Percentiles rank a stretch among this genome's conserved stretches.
Conservation (phyloP, 2,329 filamentous ascomycete species). For the Colletotrichum viniferum region DNA sequence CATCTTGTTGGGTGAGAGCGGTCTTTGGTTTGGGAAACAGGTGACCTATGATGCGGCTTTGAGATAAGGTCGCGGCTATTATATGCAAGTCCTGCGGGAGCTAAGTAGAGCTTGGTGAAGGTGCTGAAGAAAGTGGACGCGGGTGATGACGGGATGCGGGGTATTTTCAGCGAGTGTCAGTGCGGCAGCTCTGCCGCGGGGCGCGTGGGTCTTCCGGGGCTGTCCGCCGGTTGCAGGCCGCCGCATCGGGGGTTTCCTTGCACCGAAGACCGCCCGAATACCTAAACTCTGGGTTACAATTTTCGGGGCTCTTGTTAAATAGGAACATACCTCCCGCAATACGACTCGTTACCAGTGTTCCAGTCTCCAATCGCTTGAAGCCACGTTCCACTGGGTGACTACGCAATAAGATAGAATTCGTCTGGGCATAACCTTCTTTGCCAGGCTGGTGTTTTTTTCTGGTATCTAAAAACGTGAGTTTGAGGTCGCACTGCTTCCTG, state of each 20-base stretch:
- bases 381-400: background rate
- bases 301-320: background rate
- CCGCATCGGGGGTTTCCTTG: background rate
- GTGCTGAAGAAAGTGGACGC: background rate
- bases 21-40: background rate
- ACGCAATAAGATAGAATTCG: background rate
- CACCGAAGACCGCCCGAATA: conserved; percentile 29
- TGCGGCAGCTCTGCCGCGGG: background rate
- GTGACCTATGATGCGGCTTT: background rate
- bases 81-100: background rate
- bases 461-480: background rate
- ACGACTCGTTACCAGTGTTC: background rate
- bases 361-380: background rate
- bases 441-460: background rate
- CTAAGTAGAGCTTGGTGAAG: background rate
- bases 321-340: background rate
- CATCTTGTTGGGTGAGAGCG: background rate
- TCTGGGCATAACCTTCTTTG: background rate
- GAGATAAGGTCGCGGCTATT: background rate
- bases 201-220: conserved; percentile 15
- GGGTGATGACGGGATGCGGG: background rate
- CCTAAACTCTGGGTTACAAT: accelerated
- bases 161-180: background rate
- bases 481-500: no score
- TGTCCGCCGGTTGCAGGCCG: background rate